Evolutionary conservation across 148 eudicot genomes (phyloP).

Genomic region (Arctostaphylos glauca): DNA sequence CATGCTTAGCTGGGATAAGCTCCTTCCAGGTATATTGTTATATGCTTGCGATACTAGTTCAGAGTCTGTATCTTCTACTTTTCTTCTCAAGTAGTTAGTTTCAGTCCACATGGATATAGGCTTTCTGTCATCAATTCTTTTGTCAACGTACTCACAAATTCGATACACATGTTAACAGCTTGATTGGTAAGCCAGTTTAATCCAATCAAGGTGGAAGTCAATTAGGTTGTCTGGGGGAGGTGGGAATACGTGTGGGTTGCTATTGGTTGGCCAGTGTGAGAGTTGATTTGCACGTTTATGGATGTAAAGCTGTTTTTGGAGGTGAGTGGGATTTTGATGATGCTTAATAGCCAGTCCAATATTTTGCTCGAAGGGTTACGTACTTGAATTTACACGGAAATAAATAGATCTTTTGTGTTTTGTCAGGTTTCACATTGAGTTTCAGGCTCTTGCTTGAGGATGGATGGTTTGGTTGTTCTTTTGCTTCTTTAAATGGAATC

Average conservation of each 20-base stretch:
- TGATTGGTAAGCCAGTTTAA: background rate
- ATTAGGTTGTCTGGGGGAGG: too few species aligned
- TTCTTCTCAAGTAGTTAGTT: background rate
- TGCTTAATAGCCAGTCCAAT: background rate
- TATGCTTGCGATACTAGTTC: constrained; percentile 3
- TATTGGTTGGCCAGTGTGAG: background rate
- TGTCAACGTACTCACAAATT: background rate
- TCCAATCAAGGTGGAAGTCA: background rate
- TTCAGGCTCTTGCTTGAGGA: background rate
- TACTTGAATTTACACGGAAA: background rate
- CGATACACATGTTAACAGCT: background rate
- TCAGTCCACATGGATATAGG: background rate
- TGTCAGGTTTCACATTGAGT: too few species aligned
- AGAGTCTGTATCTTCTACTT: background rate
- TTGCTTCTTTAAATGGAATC: background rate
- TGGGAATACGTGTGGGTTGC: background rate
- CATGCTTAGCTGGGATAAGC: constrained; percentile 83
- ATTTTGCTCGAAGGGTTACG: background rate
- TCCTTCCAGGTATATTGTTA: constrained; percentile 67
- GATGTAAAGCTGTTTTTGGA: background rate
- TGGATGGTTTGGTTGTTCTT: background rate
- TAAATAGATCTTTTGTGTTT: too few species aligned
- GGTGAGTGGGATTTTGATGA: background rate
- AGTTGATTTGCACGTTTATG: background rate
- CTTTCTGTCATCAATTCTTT: background rate